These are phyloP conservation scores for Globisporangium rhizosaccharum DNA, from an alignment of 352 stramenopile genomes.

Conservation along the genomic window DNA sequence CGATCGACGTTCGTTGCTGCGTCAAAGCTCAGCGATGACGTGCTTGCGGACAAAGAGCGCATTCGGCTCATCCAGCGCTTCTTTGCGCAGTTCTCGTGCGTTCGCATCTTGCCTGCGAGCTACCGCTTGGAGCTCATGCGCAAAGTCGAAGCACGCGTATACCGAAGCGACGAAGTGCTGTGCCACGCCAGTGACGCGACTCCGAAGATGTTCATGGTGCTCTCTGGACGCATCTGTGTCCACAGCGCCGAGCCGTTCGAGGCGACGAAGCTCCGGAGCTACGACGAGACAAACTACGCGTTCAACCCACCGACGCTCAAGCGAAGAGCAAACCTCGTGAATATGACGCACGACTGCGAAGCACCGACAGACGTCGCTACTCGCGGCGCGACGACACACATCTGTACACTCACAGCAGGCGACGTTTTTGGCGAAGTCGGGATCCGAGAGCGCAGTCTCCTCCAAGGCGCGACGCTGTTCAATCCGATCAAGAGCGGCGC, in stretches of 20 bases:
- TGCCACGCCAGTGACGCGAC: conserved; percentile 12
- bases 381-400: conserved; percentile 13
- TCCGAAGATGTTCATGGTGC: conserved; percentile 28
- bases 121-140: conserved; percentile 22
- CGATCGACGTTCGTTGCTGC: conserved; percentile 9
- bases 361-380: neutral
- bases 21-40: conserved; percentile 7
- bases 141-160: conserved; percentile 24
- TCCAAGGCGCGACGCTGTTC: conserved; percentile 28
- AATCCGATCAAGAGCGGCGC: conserved; percentile 15
- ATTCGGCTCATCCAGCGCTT: conserved; percentile 18
- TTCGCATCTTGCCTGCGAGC: conserved; percentile 25
- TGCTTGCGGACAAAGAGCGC: neutral
- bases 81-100: conserved; percentile 31
- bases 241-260: conserved; percentile 17
- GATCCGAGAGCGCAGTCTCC: conserved; percentile 5
- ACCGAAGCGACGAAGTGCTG: conserved; percentile 26
- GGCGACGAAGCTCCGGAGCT: conserved; percentile 9
- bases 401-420: conserved; percentile 28
- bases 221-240: conserved; percentile 36
- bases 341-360: neutral
- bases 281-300: conserved; percentile 4
- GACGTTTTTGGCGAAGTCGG: conserved; percentile 33
- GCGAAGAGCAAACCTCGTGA: neutral
- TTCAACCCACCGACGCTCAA: conserved; percentile 1